Percentiles rank a stretch among this genome's conserved stretches.
phyloP scores from a whole-genome alignment of 2,329 filamentous ascomycete genomes.

The Neopestalotiopsis sp. region DNA sequence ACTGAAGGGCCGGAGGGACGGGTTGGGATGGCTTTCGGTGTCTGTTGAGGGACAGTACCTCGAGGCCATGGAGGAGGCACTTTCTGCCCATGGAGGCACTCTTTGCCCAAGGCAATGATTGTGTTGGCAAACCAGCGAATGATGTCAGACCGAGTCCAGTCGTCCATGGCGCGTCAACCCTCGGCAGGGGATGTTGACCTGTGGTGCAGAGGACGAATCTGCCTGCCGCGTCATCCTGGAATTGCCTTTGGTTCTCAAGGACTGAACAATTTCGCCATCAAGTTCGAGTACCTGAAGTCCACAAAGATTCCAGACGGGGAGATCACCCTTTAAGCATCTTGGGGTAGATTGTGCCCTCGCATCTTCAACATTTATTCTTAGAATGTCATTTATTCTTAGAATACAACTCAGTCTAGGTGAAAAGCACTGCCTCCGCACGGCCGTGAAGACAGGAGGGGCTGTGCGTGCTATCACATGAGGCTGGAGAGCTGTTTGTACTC shows the following conservation, averaged over 20 bases:
- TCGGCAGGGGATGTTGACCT: not conserved
- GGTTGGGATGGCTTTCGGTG: not conserved
- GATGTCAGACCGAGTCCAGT: not conserved
- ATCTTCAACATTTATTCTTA: not conserved
- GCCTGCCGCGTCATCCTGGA: not conserved
- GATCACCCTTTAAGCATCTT: not conserved
- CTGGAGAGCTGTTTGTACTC: too few species aligned
- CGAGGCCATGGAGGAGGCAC: too few species aligned
- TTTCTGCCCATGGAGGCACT: not conserved
- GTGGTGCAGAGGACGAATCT: not conserved
- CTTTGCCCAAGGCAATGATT: not conserved
- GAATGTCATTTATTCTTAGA: not conserved
- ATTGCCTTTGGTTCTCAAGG: not conserved
- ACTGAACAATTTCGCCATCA: not conserved
- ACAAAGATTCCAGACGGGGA: not conserved
- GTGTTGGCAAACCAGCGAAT: not conserved
- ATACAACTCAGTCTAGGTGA: not conserved
- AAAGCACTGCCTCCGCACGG: not conserved
- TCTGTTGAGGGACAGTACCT: not conserved
- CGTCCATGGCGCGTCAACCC: not conserved
- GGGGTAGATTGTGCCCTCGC: not conserved
- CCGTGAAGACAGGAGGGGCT: too few species aligned
- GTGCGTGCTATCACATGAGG: too few species aligned
- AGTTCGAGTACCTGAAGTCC: not conserved
- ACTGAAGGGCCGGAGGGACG: constrained; percentile 1